These are phyloP conservation scores for Rhodotorula taiwanensis DNA, from an alignment of 768 basidiomycete species.

Conservation along the genomic window DNA sequence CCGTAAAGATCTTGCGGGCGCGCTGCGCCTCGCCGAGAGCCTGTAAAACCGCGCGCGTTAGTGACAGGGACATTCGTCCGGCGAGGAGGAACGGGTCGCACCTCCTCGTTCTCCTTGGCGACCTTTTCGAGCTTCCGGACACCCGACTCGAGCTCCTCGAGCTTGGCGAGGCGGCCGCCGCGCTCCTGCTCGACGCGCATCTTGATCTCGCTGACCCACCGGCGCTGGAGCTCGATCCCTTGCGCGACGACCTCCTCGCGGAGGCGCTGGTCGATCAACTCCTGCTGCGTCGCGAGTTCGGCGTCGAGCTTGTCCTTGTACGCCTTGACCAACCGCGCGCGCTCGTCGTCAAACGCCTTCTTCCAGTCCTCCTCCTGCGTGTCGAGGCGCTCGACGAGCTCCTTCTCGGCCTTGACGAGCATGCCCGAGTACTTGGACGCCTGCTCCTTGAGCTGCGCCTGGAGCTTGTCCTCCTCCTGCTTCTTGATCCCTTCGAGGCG, in stretches of 20 bases:
- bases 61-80: not conserved
- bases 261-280: constrained; percentile 87
- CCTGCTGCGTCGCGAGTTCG: constrained; percentile 79
- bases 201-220: constrained; percentile 95
- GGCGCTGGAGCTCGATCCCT: constrained; percentile 91
- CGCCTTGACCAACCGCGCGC: constrained; percentile 59
- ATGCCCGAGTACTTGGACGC: constrained; percentile 72
- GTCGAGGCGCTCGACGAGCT: constrained; percentile 75
- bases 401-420: constrained; percentile 74
- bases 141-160: constrained; percentile 83
- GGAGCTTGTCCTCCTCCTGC: constrained; percentile 65
- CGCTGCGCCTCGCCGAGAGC: constrained; percentile 81
- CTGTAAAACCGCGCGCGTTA: constrained; percentile 34
- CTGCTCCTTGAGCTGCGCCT: constrained; percentile 68
- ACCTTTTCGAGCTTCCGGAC: constrained; percentile 86
- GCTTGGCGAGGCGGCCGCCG: constrained; percentile 85
- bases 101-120: constrained; percentile 66
- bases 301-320: constrained; percentile 80
- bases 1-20: constrained; percentile 85
- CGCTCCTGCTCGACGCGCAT: constrained; percentile 93
- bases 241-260: constrained; percentile 92
- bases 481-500: constrained; percentile 72
- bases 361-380: constrained; percentile 78
- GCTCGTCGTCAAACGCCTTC: constrained; percentile 72
- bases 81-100: constrained; percentile 38